phyloP scores from a whole-genome alignment of 495 filamentous ascomycete genomes.

The Cladorrhinum samala region DNA sequence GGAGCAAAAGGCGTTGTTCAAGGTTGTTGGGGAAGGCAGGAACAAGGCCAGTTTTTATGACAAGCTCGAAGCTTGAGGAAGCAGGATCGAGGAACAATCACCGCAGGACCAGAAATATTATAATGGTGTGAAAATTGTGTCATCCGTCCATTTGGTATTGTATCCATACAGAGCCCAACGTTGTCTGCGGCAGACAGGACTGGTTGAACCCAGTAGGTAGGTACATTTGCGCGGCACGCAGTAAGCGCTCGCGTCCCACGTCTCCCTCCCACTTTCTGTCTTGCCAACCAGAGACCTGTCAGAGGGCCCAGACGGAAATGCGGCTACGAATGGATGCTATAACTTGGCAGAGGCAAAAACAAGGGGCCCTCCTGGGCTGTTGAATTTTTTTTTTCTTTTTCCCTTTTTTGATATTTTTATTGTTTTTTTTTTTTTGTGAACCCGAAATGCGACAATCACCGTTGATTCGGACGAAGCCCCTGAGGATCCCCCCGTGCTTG shows the following conservation, averaged over 20 bases:
- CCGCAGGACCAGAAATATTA: neutral
- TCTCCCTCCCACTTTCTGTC: neutral
- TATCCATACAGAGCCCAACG: neutral
- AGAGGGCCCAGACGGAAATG: neutral
- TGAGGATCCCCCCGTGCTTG: neutral
- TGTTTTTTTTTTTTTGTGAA: neutral
- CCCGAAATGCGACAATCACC: neutral
- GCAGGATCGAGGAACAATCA: neutral
- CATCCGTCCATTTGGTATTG: neutral
- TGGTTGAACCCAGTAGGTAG: neutral
- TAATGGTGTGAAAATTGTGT: slow-evolving; percentile 10
- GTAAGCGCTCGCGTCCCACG: slow-evolving; percentile 4
- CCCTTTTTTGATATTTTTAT: neutral
- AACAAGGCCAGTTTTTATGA: neutral
- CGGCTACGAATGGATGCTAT: neutral
- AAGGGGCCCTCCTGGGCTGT: neutral
- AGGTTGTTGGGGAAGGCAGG: slow-evolving; percentile 11
- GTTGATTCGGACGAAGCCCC: neutral
- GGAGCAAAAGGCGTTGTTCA: slow-evolving; percentile 20
- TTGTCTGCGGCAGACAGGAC: neutral
- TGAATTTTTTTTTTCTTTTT: neutral
- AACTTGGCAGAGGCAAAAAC: neutral
- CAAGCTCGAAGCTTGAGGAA: neutral
- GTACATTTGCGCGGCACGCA: neutral
- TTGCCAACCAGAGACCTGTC: neutral